Conservation (phyloP, 2,329 filamentous ascomycete genomes). For the Tolypocladium nubicola region DNA sequence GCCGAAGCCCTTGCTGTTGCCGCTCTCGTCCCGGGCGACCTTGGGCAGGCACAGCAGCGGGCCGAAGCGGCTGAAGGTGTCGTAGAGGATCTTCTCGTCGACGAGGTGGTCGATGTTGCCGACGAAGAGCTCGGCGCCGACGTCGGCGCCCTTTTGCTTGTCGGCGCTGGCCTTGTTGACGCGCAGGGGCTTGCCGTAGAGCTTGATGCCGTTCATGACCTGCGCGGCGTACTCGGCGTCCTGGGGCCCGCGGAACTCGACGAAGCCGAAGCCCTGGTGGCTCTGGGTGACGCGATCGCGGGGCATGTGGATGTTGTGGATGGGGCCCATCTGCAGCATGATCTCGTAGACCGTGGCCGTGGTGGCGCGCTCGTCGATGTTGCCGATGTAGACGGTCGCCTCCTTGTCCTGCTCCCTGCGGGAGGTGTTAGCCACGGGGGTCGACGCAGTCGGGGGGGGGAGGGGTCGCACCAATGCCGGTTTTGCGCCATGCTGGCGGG, state of each 20-base stretch:
- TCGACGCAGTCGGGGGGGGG: too few relatives aligned
- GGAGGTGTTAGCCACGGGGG: not conserved
- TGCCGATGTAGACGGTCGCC: slow-evolving; percentile 94
- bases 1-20: slow-evolving; percentile 87
- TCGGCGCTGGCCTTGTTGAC: slow-evolving; percentile 91
- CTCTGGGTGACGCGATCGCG: slow-evolving; percentile 96
- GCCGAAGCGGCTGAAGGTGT: slow-evolving; percentile 87
- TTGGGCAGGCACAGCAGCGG: slow-evolving; percentile 77
- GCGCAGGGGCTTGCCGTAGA: slow-evolving; percentile 89
- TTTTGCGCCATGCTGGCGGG: slow-evolving; percentile 51
- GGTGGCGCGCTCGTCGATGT: slow-evolving; percentile 91
- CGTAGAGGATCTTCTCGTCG: slow-evolving; percentile 90
- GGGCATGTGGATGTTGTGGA: slow-evolving; percentile 95
- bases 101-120: slow-evolving; percentile 92
- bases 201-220: slow-evolving; percentile 89
- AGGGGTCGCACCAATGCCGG: slow-evolving; percentile 57
- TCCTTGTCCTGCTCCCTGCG: slow-evolving; percentile 95
- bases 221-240: slow-evolving; percentile 95
- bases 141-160: slow-evolving; percentile 86
- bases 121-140: slow-evolving; percentile 93
- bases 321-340: slow-evolving; percentile 94
- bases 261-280: slow-evolving; percentile 97
- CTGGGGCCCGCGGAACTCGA: slow-evolving; percentile 91
- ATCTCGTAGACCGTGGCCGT: slow-evolving; percentile 92
- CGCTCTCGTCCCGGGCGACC: slow-evolving; percentile 81